A percentile compares a stretch with the other conserved stretches of the same genome.
phyloP scores from a whole-genome alignment of 345 rosid genomes.

The Raphanus raphanistrum region DNA sequence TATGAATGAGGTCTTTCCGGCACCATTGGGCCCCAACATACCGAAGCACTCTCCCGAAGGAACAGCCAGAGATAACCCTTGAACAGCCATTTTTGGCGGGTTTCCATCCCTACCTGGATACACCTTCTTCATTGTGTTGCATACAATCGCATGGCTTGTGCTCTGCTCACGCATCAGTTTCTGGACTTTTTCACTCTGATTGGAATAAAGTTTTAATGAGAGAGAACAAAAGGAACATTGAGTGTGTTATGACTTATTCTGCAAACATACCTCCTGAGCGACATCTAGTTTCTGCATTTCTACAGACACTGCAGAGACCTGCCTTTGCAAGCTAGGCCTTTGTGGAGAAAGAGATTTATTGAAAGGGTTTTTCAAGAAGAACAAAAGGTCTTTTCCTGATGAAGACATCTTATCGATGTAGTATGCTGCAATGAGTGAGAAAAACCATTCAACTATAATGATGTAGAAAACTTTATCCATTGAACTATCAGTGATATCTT shows the following conservation, averaged over 20 bases:
- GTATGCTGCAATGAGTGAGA: slow-evolving; percentile 61
- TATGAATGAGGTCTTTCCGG: slow-evolving; percentile 95
- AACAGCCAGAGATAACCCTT: slow-evolving; percentile 80
- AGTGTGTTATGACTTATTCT: slow-evolving; percentile 2
- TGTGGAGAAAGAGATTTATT: slow-evolving; percentile 39
- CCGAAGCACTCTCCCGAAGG: slow-evolving; percentile 93
- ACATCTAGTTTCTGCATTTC: slow-evolving; percentile 81
- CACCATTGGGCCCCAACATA: slow-evolving; percentile 97
- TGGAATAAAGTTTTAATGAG: neutral
- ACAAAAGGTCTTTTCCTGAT: slow-evolving; percentile 54
- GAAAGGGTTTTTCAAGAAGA: slow-evolving; percentile 46
- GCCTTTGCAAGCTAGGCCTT: slow-evolving; percentile 54
- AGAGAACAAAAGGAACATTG: neutral
- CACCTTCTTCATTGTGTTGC: slow-evolving; percentile 67
- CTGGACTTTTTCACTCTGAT: slow-evolving; percentile 74
- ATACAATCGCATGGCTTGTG: slow-evolving; percentile 57
- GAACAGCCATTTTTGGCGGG: slow-evolving; percentile 75
- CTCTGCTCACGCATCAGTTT: slow-evolving; percentile 54
- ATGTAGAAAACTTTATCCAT: slow-evolving; percentile 63
- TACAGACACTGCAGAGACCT: slow-evolving; percentile 59
- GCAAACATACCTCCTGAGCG: slow-evolving; percentile 63
- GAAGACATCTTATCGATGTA: slow-evolving; percentile 60
- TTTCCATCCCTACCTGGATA: slow-evolving; percentile 91
- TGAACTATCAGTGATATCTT: slow-evolving; percentile 58
- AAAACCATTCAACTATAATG: slow-evolving; percentile 71